These are phyloP conservation scores for Evernia prunastri DNA, from an alignment of 495 filamentous ascomycete genomes.

Conservation along the genomic window DNA sequence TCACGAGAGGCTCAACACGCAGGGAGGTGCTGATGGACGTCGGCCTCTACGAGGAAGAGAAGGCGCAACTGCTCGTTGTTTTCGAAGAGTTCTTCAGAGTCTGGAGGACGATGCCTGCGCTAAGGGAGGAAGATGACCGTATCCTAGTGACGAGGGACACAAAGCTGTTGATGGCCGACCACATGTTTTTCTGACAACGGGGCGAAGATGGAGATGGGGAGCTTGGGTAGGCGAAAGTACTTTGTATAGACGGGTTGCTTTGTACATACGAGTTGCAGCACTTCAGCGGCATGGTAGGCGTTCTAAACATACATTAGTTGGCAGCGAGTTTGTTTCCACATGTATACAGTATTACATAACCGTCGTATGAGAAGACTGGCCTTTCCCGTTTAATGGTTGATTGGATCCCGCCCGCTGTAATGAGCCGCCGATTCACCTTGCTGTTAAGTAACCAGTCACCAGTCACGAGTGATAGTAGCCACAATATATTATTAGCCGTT, in stretches of 20 bases:
- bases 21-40: constrained; percentile 34
- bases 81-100: constrained; percentile 24
- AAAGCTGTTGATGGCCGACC: not conserved
- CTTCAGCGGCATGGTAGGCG: constrained; percentile 9
- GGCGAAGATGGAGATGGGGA: not conserved
- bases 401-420: too few relatives aligned
- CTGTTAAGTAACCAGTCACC: too few relatives aligned
- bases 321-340: not conserved
- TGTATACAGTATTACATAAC: too few relatives aligned
- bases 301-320: not conserved
- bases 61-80: constrained; percentile 14
- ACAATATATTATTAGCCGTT: too few relatives aligned
- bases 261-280: not conserved
- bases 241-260: too few relatives aligned
- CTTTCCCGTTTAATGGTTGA: too few relatives aligned
- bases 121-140: constrained; percentile 12
- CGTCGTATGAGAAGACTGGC: too few relatives aligned
- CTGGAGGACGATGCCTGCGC: constrained; percentile 15
- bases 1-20: constrained; percentile 29
- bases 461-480: too few relatives aligned
- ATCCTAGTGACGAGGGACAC: not conserved
- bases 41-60: constrained; percentile 32
- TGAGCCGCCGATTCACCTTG: too few relatives aligned
- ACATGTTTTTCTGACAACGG: not conserved
- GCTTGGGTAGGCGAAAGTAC: not conserved